Percentiles rank a stretch among this genome's conserved stretches.
These are phyloP conservation scores for Chaetoceros tenuissimus DNA, from an alignment of 108 stramenopile genomes.

Conservation along the genomic window DNA sequence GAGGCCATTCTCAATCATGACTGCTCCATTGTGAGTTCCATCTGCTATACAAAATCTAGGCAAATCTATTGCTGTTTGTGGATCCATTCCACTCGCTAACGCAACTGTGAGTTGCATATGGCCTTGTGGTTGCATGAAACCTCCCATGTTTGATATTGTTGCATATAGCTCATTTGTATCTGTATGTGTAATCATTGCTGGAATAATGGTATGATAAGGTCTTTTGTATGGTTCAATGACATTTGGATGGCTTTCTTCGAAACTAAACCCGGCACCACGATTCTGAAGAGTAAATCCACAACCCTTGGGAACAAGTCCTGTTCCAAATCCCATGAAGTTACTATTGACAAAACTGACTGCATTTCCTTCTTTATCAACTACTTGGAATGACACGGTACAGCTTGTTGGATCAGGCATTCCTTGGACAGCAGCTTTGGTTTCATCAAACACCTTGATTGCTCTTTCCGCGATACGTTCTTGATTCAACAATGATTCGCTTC, in stretches of 20 bases:
- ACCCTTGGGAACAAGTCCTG: constrained; percentile 84
- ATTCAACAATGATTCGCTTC: no score
- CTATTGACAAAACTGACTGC: constrained; percentile 93
- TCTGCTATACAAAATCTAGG: constrained; percentile 91
- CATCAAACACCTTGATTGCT: constrained; percentile 44
- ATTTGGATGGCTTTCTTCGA: constrained; percentile 83
- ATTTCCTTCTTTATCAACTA: constrained; percentile 85
- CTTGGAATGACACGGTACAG: constrained; percentile 90
- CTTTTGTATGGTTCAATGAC: constrained; percentile 69
- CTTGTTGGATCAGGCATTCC: constrained; percentile 47
- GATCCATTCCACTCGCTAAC: constrained; percentile 65
- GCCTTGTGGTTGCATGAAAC: constrained; percentile 97
- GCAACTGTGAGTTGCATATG: constrained; percentile 89
- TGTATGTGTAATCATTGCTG: constrained; percentile 74
- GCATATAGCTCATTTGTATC: constrained; percentile 82
- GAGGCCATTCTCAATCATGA: constrained; percentile 65
- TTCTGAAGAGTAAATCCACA: constrained; percentile 97
- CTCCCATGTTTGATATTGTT: constrained; percentile 91
- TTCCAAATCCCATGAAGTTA: constrained; percentile 94
- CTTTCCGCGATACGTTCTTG: constrained; percentile 44
- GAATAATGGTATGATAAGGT: constrained; percentile 98
- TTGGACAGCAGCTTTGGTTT: constrained; percentile 35
- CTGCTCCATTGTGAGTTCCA: constrained; percentile 63
- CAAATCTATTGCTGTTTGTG: constrained; percentile 84
- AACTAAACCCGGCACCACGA: constrained; percentile 82